phyloP scores from a whole-genome alignment of 2,329 filamentous ascomycete genomes.

The Spiromastix sp. region DNA sequence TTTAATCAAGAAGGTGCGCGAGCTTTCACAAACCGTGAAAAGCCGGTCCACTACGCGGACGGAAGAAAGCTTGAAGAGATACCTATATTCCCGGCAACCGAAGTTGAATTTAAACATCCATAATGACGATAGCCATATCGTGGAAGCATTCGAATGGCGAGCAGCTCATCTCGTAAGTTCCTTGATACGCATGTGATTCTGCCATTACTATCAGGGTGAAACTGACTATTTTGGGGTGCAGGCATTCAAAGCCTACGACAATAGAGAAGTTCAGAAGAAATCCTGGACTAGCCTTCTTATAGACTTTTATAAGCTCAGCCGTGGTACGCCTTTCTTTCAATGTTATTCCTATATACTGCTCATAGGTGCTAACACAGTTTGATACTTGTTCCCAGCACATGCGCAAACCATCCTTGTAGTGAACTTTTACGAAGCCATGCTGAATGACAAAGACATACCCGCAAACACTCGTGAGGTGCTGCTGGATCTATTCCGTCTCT shows the following conservation, averaged over 20 bases:
- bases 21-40: constrained; percentile 18
- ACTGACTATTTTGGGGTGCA: not conserved
- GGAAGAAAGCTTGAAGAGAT: constrained; percentile 13
- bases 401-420: constrained; percentile 39
- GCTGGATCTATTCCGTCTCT: constrained; percentile 36
- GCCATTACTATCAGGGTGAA: not conserved
- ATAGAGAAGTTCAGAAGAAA: constrained; percentile 33
- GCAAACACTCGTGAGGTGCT: constrained; percentile 23
- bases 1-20: constrained; percentile 43
- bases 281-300: constrained; percentile 35
- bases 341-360: too few relatives aligned
- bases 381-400: constrained; percentile 28
- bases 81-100: constrained; percentile 21
- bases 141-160: constrained; percentile 36
- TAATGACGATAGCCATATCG: constrained; percentile 28
- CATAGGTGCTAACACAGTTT: too few relatives aligned
- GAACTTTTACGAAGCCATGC: constrained; percentile 34
- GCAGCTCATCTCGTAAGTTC: constrained; percentile 28
- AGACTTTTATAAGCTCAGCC: constrained; percentile 16
- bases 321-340: constrained; percentile 4
- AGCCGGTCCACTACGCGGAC: constrained; percentile 4
- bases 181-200: not conserved
- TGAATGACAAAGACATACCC: constrained; percentile 12
- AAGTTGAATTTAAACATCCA: constrained; percentile 19
- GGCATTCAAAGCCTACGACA: constrained; percentile 25